Evolutionary conservation across 2,329 filamentous ascomycete genomes (phyloP), one percentile per base, ranked within the genome.

Genomic region (Paecilomyces sp.): DNA sequence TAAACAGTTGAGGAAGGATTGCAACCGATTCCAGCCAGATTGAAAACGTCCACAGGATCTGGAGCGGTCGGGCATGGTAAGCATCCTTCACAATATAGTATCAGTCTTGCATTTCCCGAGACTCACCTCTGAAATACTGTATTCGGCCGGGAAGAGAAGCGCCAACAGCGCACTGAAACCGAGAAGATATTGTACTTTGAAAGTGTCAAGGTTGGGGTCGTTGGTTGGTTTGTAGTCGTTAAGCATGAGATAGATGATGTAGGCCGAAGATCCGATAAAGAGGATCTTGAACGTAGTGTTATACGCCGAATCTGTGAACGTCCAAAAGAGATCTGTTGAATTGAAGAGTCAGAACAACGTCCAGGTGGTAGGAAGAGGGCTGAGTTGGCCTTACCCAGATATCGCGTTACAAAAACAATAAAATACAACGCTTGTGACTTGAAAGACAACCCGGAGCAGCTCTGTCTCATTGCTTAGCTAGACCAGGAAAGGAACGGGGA

Each of bases 1-100:
- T 95, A 78, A 99, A 97, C 57, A 99, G 85, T 80, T 99, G 94
- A 1, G 94, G 94, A 62, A 99, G 84, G 68, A 99, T 99, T 57
- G 94, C 94, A 18, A 99, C 94, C 3, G 90, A 88, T 80, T 99
- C 94, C 33, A 99, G 85, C 94, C 94, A 99, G 75, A 99, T 97
- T 58, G 90, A 95, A 76, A 97, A 99, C 24, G 94, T 89, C 94
- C 94, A 99, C 55, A 95, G 83, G 63, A 99, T 91, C 85, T 97
- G 68, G 28, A 24, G 31, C 15, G 13, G 34, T n/a, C 34, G 6
- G n/a, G 9, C n/a, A n/a, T 6, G n/a, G 28, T 33, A 12, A 55
- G 28, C 22, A 7, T 54, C 30, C 7, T 55, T 36, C 54, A 15
- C 18, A 4, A 33, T 34, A 11, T 11, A 22, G 3, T 7, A 25